A percentile compares a stretch with the other conserved stretches of the same genome.
Evolutionary conservation across 1,139 yeast genomes (phyloP).

Genomic region (Ogataea hybrid): DNA sequence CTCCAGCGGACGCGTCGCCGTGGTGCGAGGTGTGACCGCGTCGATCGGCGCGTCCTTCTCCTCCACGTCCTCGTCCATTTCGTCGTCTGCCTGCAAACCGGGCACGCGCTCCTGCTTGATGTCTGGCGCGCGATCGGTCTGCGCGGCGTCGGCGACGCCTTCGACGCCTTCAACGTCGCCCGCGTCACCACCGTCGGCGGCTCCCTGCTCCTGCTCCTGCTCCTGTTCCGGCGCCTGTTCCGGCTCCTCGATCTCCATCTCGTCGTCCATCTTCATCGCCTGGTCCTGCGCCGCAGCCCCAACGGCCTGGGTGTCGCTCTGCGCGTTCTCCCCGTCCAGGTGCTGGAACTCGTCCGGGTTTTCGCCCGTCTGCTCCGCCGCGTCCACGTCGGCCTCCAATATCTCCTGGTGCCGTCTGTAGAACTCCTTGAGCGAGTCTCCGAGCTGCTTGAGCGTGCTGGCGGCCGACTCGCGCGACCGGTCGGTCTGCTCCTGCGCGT

Average conservation of each 20-base stretch:
- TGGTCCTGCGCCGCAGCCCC: slow-evolving; percentile 89
- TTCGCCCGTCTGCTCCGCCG: slow-evolving; percentile 55
- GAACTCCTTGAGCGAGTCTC: slow-evolving; percentile 88
- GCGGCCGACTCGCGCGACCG: slow-evolving; percentile 69
- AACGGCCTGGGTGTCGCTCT: slow-evolving; percentile 81
- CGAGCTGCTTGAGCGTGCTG: slow-evolving; percentile 81
- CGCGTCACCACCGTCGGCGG: slow-evolving; percentile 18
- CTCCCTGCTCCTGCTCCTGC: slow-evolving; percentile 17
- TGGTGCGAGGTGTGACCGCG: neutral
- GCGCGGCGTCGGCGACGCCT: slow-evolving; percentile 17
- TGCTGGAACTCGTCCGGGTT: slow-evolving; percentile 91
- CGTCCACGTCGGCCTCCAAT: slow-evolving; percentile 53
- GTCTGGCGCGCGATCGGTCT: slow-evolving; percentile 34
- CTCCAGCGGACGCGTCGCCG: slow-evolving; percentile 40
- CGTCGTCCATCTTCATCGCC: slow-evolving; percentile 73
- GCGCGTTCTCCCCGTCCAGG: slow-evolving; percentile 77
- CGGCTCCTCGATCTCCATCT: slow-evolving; percentile 78
- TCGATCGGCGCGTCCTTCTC: slow-evolving; percentile 29
- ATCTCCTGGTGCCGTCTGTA: slow-evolving; percentile 91
- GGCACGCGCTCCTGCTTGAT: slow-evolving; percentile 30
- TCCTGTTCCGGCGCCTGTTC: slow-evolving; percentile 24
- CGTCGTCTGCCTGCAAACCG: slow-evolving; percentile 35
- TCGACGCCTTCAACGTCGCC: slow-evolving; percentile 20
- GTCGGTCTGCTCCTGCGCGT: slow-evolving; percentile 38
- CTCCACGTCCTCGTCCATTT: slow-evolving; percentile 31